Conservation (phyloP, 139 green algal species). For the Chlorella sp. region DNA sequence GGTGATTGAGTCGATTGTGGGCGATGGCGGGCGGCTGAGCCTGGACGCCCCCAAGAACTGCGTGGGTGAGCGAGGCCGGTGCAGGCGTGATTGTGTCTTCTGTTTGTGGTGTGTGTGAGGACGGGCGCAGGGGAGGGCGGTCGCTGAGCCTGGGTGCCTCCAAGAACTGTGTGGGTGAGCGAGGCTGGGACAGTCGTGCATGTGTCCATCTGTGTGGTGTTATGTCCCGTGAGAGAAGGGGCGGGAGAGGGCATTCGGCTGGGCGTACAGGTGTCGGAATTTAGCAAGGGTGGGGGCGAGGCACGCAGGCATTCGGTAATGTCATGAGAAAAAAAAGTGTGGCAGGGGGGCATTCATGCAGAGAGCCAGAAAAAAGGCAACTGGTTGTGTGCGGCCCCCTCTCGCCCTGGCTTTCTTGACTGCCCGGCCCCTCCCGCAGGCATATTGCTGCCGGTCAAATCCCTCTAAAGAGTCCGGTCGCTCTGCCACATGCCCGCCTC, state of each 20-base stretch:
- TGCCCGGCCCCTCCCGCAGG: no score
- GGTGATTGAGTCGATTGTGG: constrained; percentile 88
- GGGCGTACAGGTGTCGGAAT: background rate
- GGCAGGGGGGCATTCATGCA: no score
- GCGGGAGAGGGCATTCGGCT: background rate
- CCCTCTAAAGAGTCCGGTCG: background rate
- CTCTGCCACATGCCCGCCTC: background rate
- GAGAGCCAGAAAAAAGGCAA: no score
- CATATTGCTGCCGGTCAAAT: background rate
- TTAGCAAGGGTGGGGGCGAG: background rate
- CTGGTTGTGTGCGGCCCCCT: no score
- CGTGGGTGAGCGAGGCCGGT: constrained; percentile 54
- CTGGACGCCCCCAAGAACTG: constrained; percentile 89
- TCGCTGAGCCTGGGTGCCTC: constrained; percentile 38
- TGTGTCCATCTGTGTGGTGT: background rate
- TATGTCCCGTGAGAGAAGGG: background rate
- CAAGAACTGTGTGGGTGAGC: constrained; percentile 88
- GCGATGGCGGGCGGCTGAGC: constrained; percentile 89
- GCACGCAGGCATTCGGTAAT: no score
- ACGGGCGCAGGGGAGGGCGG: background rate
- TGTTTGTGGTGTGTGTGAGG: background rate
- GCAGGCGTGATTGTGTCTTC: background rate
- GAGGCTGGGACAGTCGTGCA: background rate
- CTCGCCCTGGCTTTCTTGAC: background rate
- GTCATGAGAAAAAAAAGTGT: no score